These are phyloP conservation scores for Carallia brachiata DNA, from an alignment of 345 rosid species.

Conservation along the genomic window DNA sequence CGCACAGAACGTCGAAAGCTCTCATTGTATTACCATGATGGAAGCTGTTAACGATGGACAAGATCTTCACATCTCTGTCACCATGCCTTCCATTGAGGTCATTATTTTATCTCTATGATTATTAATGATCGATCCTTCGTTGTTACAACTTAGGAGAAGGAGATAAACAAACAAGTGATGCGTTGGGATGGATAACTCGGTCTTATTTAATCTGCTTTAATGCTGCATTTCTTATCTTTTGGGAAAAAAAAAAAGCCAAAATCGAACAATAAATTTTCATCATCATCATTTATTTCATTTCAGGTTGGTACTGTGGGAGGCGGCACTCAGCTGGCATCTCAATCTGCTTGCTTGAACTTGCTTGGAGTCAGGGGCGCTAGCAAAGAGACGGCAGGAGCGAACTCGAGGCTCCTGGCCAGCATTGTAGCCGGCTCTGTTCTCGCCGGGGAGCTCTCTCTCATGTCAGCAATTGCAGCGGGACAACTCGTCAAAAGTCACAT, in stretches of 20 bases:
- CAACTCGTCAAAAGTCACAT: slow-evolving; percentile 44
- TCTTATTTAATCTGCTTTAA: too few species aligned
- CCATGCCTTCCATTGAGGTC: slow-evolving; percentile 43
- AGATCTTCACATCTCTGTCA: slow-evolving; percentile 44
- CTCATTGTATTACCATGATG: slow-evolving; percentile 51
- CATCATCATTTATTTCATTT: background rate
- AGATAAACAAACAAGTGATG: too few species aligned
- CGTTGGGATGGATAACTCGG: too few species aligned
- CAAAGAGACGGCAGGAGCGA: slow-evolving; percentile 37
- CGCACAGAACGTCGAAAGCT: slow-evolving; percentile 45
- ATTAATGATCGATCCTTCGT: too few species aligned
- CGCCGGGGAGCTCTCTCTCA: slow-evolving; percentile 52
- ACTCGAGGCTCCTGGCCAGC: slow-evolving; percentile 44
- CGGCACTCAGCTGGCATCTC: slow-evolving; percentile 54
- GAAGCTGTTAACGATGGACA: slow-evolving; percentile 41
- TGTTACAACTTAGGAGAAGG: too few species aligned
- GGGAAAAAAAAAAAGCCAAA: too few species aligned
- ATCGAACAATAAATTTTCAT: too few species aligned
- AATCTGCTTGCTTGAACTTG: slow-evolving; percentile 54
- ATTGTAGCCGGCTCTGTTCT: slow-evolving; percentile 51
- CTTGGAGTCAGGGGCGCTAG: slow-evolving; percentile 58
- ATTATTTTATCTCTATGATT: background rate
- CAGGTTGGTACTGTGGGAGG: slow-evolving; percentile 62
- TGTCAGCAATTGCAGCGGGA: slow-evolving; percentile 45
- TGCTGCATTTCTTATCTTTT: too few species aligned